phyloP scores from a whole-genome alignment of 345 rosid genomes.

The Eucalyptus pauciflora region DNA sequence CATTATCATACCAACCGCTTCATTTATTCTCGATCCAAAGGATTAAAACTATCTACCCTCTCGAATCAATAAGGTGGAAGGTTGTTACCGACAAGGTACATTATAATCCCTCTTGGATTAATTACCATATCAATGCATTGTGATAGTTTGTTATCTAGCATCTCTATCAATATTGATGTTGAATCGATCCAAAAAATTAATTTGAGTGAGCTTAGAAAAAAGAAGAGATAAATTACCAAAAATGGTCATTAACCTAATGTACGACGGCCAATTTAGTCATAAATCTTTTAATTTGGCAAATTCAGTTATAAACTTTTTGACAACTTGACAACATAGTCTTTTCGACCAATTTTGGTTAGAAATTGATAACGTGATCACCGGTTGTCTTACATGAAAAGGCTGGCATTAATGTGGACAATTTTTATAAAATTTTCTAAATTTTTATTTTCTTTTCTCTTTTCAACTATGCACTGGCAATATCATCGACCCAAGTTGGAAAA shows the following conservation, averaged over 20 bases:
- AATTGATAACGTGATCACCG: not conserved
- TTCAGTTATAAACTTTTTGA: fast-evolving
- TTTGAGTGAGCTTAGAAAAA: not conserved
- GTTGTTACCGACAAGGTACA: fast-evolving
- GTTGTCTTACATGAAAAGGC: fast-evolving
- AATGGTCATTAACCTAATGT: not conserved
- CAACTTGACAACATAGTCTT: fast-evolving
- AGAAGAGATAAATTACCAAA: not conserved
- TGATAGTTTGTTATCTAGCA: not conserved
- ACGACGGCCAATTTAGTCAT: fast-evolving
- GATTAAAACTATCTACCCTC: not conserved
- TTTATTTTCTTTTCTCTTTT: not conserved
- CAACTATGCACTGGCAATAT: not conserved
- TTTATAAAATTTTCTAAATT: no score
- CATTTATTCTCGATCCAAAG: not conserved
- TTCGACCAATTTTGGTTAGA: not conserved
- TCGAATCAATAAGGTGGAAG: not conserved
- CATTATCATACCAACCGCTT: not conserved
- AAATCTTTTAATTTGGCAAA: fast-evolving
- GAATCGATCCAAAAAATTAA: not conserved
- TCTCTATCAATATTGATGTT: not conserved
- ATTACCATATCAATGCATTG: not conserved
- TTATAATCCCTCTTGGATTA: not conserved
- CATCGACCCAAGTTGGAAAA: not conserved
- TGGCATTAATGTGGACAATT: fast-evolving